Base-by-base conservation (phyloP, 306 rosid genomes). In the Quercus rubra region DNA sequence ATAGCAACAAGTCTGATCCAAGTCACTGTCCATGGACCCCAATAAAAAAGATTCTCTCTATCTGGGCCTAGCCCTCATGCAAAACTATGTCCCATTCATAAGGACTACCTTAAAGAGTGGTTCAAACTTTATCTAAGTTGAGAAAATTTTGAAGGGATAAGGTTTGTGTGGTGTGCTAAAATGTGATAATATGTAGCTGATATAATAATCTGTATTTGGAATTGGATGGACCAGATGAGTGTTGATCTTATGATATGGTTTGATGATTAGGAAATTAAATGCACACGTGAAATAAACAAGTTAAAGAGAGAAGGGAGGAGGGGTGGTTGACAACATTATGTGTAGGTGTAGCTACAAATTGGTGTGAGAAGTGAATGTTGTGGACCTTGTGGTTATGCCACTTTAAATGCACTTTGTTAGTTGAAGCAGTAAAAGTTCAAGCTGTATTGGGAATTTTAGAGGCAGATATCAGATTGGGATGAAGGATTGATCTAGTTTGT, bases 11-110 rank as follows among this genome's bases (percentile, higher is more conserved):
- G 86, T 83, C 80, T 77, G 17, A 23, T 19, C 72, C 27, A 79
- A 62, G 70, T 72, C 77, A 57, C 76, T 41, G 27, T 33, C 57
- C 25, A 28, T 71, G 78, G 82, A 76, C 75, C 83, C 13, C 6
- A 19, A 19, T 17, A 5, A 21, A 6, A n/a, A 35, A 51, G 51
- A 77, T 21, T 74, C 68, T 56, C 1, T 18, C 49, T 10, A 49
- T 62, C 17, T 12, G 87, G 85, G 38, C 73, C 81, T 46, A 17
- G 41, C 80, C 81, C 87, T 82, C 79, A 81, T 79, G 85, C 62
- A 4, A 4, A 67, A 43, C 71, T 61, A 43, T 43, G 15, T 73
- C 77, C 6, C 13, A 17, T 23, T 35, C 71, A 41, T 76, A 71
- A 3, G 12, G 9, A 56, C 23, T 57, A 20, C 27, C 25, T 5